phyloP scores from a whole-genome alignment of 2,329 filamentous ascomycete genomes.

The Magnaporthiopsis incrustans region DNA sequence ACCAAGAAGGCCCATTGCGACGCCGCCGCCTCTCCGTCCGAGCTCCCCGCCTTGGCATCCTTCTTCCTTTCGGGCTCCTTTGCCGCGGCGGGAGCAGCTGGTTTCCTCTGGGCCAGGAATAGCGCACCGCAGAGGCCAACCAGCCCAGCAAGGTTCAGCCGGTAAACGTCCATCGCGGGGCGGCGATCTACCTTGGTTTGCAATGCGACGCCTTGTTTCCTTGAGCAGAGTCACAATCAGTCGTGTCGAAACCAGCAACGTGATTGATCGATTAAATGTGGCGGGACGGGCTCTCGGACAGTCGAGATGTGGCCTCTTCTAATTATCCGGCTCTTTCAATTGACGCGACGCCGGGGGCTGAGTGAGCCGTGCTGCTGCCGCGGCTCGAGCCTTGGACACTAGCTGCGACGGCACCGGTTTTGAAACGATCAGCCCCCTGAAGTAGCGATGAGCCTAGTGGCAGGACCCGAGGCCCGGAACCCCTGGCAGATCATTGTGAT shows the following conservation, averaged over 20 bases:
- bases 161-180: constrained; percentile 23
- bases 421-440: constrained; percentile 6
- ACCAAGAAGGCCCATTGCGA: constrained; percentile 26
- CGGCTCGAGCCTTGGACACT: neutral
- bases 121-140: constrained; percentile 23
- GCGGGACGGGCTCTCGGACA: no score
- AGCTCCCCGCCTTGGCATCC: neutral
- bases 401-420: constrained; percentile 10
- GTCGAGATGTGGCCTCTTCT: constrained; percentile 5
- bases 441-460: neutral
- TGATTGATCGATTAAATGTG: neutral
- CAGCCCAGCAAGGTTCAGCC: constrained; percentile 24
- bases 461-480: neutral
- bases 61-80: neutral
- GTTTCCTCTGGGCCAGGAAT: constrained; percentile 14
- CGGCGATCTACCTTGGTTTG: no score
- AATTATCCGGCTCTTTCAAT: constrained; percentile 9
- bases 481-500: neutral
- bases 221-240: neutral
- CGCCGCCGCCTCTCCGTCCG: constrained; percentile 5
- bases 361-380: neutral
- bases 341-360: neutral
- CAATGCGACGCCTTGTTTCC: neutral
- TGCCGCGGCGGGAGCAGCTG: neutral
- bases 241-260: neutral